These are phyloP conservation scores for Phallus indusiatus DNA, from an alignment of 768 basidiomycete species.

Conservation along the genomic window DNA sequence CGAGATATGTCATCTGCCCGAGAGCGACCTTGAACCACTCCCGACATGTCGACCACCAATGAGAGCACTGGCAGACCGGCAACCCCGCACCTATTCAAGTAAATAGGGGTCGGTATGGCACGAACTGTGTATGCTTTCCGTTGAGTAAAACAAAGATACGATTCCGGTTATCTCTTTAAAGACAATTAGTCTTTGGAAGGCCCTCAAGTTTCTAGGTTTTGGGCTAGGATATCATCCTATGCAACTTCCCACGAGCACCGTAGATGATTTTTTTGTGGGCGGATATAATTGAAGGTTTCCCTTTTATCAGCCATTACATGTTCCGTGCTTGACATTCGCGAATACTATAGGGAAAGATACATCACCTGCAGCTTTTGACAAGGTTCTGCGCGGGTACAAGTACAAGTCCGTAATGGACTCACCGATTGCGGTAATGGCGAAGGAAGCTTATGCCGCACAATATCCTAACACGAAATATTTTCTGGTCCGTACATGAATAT, in stretches of 20 bases:
- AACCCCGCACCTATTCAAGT: neutral
- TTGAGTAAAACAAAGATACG: neutral
- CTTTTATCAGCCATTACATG: neutral
- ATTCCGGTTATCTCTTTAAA: neutral
- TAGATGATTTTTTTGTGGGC: neutral
- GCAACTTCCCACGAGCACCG: no score
- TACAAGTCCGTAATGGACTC: neutral
- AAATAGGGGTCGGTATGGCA: neutral
- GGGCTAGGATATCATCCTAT: neutral
- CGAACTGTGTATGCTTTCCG: neutral
- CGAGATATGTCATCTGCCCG: no score
- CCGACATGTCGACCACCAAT: no score
- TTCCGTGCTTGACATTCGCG: neutral
- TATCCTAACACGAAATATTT: slow-evolving; percentile 5
- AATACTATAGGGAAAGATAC: neutral
- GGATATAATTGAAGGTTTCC: neutral
- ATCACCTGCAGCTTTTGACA: neutral
- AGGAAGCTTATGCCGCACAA: neutral
- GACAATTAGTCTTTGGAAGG: neutral
- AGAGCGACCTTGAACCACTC: no score
- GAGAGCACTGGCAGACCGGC: no score
- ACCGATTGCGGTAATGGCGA: neutral
- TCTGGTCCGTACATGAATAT: neutral
- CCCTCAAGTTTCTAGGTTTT: neutral
- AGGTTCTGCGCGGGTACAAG: neutral